Conservation (phyloP, 805 yeast genomes). For the Lipomyces sp. region DNA sequence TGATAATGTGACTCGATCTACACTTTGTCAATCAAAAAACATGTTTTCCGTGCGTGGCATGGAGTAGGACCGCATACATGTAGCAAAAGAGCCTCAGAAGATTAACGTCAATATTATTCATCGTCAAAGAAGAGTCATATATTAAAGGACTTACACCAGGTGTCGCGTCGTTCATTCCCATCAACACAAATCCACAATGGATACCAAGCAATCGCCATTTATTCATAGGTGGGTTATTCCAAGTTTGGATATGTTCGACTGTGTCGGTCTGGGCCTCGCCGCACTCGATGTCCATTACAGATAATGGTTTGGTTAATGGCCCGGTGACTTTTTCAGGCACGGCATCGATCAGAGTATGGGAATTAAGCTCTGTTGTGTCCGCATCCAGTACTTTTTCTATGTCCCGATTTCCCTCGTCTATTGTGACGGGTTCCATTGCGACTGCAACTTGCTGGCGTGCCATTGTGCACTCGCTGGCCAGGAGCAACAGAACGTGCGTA, state of each 20-base stretch:
- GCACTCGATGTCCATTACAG: slow-evolving; percentile 6
- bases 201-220: slow-evolving; percentile 15
- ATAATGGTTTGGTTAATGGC: too few relatives aligned
- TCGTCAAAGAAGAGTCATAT: neutral
- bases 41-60: neutral
- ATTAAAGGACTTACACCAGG: slow-evolving; percentile 51
- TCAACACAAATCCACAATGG: slow-evolving; percentile 30
- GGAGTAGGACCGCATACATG: slow-evolving; percentile 8
- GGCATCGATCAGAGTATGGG: neutral
- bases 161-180: slow-evolving; percentile 53
- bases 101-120: neutral
- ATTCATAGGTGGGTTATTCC: slow-evolving; percentile 26
- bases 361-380: slow-evolving; percentile 1
- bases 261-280: neutral
- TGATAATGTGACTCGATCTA: slow-evolving; percentile 56
- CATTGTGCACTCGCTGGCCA: neutral
- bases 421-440: neutral
- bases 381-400: neutral
- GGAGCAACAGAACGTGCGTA: neutral
- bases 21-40: slow-evolving; percentile 35
- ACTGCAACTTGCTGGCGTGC: neutral
- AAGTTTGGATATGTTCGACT: slow-evolving; percentile 12
- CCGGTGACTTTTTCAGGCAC: neutral
- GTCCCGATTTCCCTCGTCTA: neutral
- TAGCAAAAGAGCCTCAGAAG: slow-evolving; percentile 10